Base-by-base conservation (phyloP, 257 asterid genomes). In the Solanum phureja region DNA sequence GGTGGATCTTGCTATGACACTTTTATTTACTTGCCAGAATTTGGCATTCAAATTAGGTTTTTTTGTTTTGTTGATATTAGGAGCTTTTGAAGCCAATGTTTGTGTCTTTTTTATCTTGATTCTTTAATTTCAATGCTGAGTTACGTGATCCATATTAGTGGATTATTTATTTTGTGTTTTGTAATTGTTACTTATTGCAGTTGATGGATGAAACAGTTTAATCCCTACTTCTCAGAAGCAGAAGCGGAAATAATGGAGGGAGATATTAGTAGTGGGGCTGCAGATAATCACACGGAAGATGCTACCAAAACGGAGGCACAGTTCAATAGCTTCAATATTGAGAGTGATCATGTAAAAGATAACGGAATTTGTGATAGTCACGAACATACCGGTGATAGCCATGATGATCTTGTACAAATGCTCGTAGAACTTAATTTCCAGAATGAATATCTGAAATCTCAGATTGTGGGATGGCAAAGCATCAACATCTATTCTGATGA, bases 401-500 rank as follows among this genome's bases (percentile, higher is more conserved):
- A 90, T 11, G 96, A 95, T 49, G 93, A 94, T 72, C 98, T 96
- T 86, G 91, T 93, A 87, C 93, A 90, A 89, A 92, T 91, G 96
- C 94, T 96, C 88, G 88, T 92, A 69, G 98, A 96, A 89, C 98
- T 95, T 69, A 90, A 90, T 91, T 94, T 94, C 91, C 97, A 95
- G 94, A 96, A 94, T 91, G 98, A 94, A 87, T 97, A 93, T 90
- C 88, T 97, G 94, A 95, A 93, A 88, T 93, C 97, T 90, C 98
- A 96, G 89, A 93, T 92, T 86, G 93, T 86, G 89, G 98, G 92
- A 64, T 89, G 96, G 88, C 91, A 92, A 91, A 90, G 88, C 88
- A 87, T 79, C 87, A 62, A 83, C 81, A 83, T 83, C 23, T 87
- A 90, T 83, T 89, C 93, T 89, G 89, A 86, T 27, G 86, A 11